Evolutionary conservation across 2,329 filamentous ascomycete genomes (phyloP).

Genomic region (Cordyceps javanica): DNA sequence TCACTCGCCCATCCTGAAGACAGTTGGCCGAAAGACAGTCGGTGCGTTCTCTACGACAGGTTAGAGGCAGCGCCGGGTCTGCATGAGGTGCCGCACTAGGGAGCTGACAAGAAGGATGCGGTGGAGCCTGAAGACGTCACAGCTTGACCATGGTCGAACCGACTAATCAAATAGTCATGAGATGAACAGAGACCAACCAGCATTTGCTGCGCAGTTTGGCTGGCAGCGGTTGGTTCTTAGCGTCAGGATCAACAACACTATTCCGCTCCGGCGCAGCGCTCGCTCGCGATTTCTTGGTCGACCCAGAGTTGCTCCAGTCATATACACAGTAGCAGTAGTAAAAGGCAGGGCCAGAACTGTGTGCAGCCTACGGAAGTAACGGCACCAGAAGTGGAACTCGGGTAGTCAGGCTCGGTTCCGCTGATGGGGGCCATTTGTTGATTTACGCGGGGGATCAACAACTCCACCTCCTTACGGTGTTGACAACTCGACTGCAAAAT

Average conservation of each 20-base stretch:
- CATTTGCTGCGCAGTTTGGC: background rate
- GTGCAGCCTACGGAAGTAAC: background rate
- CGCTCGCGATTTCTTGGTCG: background rate
- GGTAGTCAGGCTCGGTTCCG: background rate
- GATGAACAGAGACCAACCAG: background rate
- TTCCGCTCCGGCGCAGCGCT: background rate
- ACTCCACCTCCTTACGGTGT: too few species aligned
- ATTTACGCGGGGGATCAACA: background rate
- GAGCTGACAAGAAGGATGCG: background rate
- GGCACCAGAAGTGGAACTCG: background rate
- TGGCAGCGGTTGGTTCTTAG: background rate
- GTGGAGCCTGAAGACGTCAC: slow-evolving; percentile 2
- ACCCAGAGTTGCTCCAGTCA: too few species aligned
- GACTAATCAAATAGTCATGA: background rate
- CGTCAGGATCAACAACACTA: background rate
- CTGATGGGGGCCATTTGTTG: background rate
- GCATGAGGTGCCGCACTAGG: slow-evolving; percentile 1
- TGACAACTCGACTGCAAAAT: too few species aligned
- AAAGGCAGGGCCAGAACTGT: too few species aligned
- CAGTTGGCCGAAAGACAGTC: background rate
- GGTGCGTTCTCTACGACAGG: background rate
- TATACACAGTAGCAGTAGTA: too few species aligned
- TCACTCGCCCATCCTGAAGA: background rate
- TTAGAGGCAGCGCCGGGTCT: background rate
- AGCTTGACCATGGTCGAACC: background rate